Percentiles rank a stretch among this genome's conserved stretches.
Conservation (phyloP, 495 filamentous ascomycete genomes). For the Pseudomonodictys pantanalensis region DNA sequence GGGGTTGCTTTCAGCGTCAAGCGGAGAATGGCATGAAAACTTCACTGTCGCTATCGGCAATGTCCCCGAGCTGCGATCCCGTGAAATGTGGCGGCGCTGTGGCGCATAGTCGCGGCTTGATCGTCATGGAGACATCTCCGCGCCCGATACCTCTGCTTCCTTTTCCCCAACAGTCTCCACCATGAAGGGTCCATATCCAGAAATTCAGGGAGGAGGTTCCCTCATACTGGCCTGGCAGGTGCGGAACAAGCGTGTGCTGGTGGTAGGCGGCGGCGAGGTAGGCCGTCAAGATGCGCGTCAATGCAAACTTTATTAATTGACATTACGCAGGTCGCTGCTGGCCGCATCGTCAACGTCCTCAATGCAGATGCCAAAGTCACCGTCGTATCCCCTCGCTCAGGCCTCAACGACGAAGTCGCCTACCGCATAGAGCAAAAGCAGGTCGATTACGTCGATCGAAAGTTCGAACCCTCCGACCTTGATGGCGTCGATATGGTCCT, state of each 20-base stretch:
- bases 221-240: constrained; percentile 94
- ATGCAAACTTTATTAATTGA: constrained; percentile 30
- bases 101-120: not conserved
- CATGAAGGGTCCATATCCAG: constrained; percentile 48
- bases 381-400: constrained; percentile 72
- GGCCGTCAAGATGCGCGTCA: not conserved
- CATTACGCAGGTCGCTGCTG: constrained; percentile 76
- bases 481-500: constrained; percentile 82
- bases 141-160: not conserved
- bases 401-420: constrained; percentile 84
- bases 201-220: constrained; percentile 83
- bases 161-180: constrained; percentile 7
- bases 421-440: constrained; percentile 70
- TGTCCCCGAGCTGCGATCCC: too few species aligned
- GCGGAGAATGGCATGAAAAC: not conserved
- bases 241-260: constrained; percentile 74
- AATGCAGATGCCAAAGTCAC: constrained; percentile 92
- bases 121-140: constrained; percentile 17
- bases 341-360: constrained; percentile 85
- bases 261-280: constrained; percentile 93
- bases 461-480: constrained; percentile 78
- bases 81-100: not conserved
- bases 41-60: not conserved
- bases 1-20: too few species aligned
- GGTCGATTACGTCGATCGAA: constrained; percentile 73